A percentile compares a stretch with the other conserved stretches of the same genome.
These are phyloP conservation scores for Aspergillus hiratsukae DNA, from an alignment of 2,329 filamentous ascomycete genomes.

Conservation along the genomic window DNA sequence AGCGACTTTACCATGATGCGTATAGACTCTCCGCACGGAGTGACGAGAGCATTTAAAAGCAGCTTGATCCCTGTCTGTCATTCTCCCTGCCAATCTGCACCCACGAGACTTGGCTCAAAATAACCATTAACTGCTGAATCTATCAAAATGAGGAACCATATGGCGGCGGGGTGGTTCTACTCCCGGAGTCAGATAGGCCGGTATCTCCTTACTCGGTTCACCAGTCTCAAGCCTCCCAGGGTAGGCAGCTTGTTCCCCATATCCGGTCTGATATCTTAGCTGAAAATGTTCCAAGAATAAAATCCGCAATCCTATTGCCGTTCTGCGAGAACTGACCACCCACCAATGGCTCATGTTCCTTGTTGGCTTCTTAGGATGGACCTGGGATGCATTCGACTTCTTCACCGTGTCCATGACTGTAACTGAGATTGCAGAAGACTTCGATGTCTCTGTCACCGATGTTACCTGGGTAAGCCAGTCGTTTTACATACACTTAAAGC, in stretches of 20 bases:
- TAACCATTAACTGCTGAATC: background rate
- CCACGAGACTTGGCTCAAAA: too few species aligned
- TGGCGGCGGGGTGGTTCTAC: background rate
- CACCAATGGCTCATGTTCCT: conserved; percentile 53
- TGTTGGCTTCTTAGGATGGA: conserved; percentile 38
- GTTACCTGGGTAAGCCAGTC: too few species aligned
- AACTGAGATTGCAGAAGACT: background rate
- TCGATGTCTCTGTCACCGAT: background rate
- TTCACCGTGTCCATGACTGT: conserved; percentile 53
- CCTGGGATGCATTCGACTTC: conserved; percentile 64
- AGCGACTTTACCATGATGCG: background rate
- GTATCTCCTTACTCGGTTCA: background rate
- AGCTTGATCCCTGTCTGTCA: background rate
- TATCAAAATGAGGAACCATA: background rate
- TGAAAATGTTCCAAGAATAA: background rate
- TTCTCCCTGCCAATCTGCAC: background rate
- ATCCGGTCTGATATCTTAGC: background rate
- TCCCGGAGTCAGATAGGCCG: background rate
- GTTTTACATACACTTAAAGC: too few species aligned
- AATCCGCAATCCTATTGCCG: background rate
- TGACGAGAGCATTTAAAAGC: background rate
- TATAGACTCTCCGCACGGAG: background rate
- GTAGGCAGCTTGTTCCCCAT: background rate
- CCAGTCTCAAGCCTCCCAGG: background rate
- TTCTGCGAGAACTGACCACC: conserved; percentile 36